These are phyloP conservation scores for Mycocentrospora acerina DNA, from an alignment of 2,329 filamentous ascomycete species.

Conservation along the genomic window DNA sequence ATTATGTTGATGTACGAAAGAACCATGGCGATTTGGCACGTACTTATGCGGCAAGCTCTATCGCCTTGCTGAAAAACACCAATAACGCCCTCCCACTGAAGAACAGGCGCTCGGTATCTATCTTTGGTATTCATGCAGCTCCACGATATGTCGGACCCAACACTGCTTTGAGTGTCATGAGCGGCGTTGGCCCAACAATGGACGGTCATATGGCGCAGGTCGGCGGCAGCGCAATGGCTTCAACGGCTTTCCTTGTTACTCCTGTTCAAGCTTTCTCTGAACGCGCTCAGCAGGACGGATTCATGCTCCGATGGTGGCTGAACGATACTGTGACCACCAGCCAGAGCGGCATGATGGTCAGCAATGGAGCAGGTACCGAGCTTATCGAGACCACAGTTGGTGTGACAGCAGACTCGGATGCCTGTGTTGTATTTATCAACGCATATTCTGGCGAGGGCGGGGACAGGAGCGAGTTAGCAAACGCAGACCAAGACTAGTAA, in stretches of 20 bases:
- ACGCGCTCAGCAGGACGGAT: conserved; percentile 8
- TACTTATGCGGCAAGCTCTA: conserved; percentile 32
- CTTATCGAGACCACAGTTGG: conserved; percentile 10
- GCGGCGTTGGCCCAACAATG: conserved; percentile 11
- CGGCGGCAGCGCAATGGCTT: conserved; percentile 11
- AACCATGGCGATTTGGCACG: conserved; percentile 11
- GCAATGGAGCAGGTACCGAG: conserved; percentile 9
- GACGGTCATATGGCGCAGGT: conserved; percentile 11
- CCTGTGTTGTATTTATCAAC: conserved; percentile 24
- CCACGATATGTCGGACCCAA: conserved; percentile 10
- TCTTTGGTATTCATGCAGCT: conserved; percentile 8
- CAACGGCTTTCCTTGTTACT: conserved; percentile 5
- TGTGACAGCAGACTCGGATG: conserved; percentile 9
- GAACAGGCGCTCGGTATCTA: conserved; percentile 21
- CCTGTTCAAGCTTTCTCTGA: conserved; percentile 9
- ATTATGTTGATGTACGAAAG: conserved; percentile 8
- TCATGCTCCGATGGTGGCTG: conserved; percentile 15
- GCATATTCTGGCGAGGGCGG: conserved; percentile 11
- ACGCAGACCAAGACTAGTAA: conserved; percentile 7
- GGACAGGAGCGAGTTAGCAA: conserved; percentile 9
- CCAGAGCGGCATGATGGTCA: conserved; percentile 6
- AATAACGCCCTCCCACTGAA: conserved; percentile 53
- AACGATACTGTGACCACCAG: conserved; percentile 8
- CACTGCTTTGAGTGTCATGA: conserved; percentile 8
- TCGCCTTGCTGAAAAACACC: conserved; percentile 50